Conservation (phyloP, 768 basidiomycete genomes). For the Suillus hirtellus region DNA sequence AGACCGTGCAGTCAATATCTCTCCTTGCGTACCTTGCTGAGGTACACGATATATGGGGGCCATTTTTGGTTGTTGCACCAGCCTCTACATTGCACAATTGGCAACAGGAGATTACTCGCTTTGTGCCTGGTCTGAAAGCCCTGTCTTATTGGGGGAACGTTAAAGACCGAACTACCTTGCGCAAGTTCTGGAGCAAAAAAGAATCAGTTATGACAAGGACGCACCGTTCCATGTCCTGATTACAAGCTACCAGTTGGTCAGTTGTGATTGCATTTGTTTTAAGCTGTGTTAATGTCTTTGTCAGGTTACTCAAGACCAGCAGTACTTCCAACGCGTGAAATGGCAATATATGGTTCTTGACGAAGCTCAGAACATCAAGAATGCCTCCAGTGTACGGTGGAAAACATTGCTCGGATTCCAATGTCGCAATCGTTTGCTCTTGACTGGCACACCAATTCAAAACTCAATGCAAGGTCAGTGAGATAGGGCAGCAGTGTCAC, state of each 20-base stretch:
- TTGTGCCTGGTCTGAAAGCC: constrained; percentile 91
- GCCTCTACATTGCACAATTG: constrained; percentile 98
- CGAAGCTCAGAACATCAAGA: constrained; percentile 99
- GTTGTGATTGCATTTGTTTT: constrained; percentile 24
- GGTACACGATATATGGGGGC: constrained; percentile 98
- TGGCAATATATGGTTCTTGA: constrained; percentile 99
- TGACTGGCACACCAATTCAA: constrained; percentile 98
- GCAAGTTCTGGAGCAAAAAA: constrained; percentile 98
- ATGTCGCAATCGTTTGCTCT: constrained; percentile 89
- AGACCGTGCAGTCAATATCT: constrained; percentile 98
- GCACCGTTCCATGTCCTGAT: constrained; percentile 97
- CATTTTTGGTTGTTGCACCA: constrained; percentile 96
- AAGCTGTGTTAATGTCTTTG: constrained; percentile 11
- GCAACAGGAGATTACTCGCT: constrained; percentile 97
- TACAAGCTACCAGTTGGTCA: constrained; percentile 92
- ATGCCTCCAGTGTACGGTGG: constrained; percentile 94
- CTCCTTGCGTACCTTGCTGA: constrained; percentile 94
- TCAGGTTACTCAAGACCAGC: constrained; percentile 93
- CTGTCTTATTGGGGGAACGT: constrained; percentile 98
- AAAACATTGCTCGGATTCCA: constrained; percentile 95
- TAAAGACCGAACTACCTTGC: constrained; percentile 89
- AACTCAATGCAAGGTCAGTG: constrained; percentile 96
- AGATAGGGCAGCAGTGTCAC: not conserved
- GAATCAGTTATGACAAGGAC: constrained; percentile 94
- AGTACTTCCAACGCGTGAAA: constrained; percentile 95